phyloP scores from a whole-genome alignment of 1,139 yeast genomes.

The Arxiozyma heterogenica region DNA sequence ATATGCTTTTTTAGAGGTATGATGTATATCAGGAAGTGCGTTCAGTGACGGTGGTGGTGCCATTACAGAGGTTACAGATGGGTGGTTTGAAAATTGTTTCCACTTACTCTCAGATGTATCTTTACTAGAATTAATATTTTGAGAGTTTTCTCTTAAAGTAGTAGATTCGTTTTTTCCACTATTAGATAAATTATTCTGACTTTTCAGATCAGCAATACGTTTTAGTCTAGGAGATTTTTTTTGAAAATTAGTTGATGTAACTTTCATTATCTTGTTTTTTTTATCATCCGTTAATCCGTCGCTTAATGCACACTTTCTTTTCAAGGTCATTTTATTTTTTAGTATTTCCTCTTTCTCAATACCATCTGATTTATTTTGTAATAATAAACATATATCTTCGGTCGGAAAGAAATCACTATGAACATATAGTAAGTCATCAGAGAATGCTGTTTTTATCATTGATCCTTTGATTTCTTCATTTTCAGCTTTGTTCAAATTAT shows the following conservation, averaged over 20 bases:
- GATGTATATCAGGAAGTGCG: neutral
- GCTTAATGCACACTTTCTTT: neutral
- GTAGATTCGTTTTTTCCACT: neutral
- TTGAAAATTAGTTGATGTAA: neutral
- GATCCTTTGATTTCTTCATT: no score
- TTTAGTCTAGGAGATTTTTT: neutral
- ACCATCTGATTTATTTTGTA: no score
- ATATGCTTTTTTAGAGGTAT: neutral
- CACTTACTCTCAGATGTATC: neutral
- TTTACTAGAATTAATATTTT: neutral
- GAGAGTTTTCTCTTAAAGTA: neutral
- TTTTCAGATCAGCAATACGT: neutral
- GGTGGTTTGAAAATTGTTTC: neutral
- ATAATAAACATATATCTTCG: neutral
- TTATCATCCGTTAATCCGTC: neutral
- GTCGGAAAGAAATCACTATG: no score
- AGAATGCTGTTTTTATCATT: neutral
- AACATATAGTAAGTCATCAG: neutral
- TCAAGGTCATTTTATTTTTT: neutral
- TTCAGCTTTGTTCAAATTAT: neutral
- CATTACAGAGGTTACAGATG: neutral
- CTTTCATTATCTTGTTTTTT: no score
- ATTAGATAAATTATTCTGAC: neutral
- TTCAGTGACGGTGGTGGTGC: neutral
- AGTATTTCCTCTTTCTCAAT: no score